phyloP scores from a whole-genome alignment of 2,329 filamentous ascomycete species.

The Aureobasidium sp. region DNA sequence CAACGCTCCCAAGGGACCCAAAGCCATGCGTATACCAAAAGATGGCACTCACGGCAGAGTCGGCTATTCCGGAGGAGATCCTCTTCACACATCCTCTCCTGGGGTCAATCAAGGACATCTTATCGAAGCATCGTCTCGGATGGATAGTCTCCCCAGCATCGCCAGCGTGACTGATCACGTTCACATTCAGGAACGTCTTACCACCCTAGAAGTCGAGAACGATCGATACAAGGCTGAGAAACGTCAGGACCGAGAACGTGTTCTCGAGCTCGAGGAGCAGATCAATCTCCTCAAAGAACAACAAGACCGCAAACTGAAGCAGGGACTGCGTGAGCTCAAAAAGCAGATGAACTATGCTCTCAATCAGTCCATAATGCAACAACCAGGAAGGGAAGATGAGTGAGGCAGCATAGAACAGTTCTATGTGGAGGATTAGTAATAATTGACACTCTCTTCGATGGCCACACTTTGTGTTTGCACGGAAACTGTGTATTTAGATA shows the following conservation, averaged over 20 bases:
- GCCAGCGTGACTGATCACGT: neutral
- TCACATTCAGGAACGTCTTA: neutral
- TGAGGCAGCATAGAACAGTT: too few relatives aligned
- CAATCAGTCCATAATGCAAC: neutral
- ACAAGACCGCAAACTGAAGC: neutral
- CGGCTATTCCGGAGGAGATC: too few relatives aligned
- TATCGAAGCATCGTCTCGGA: neutral
- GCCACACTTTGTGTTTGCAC: too few relatives aligned
- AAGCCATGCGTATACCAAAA: too few relatives aligned
- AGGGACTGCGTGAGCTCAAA: neutral
- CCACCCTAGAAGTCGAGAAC: neutral
- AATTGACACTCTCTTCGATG: too few relatives aligned
- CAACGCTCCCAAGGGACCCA: too few relatives aligned
- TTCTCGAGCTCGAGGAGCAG: neutral
- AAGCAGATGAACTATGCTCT: neutral
- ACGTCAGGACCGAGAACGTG: neutral
- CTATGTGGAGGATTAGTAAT: too few relatives aligned
- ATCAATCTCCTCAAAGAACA: neutral
- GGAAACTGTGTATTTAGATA: too few relatives aligned
- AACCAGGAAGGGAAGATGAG: neutral
- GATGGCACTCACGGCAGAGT: too few relatives aligned
- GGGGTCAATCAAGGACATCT: neutral
- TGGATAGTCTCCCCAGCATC: too few relatives aligned
- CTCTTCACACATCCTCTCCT: neutral
- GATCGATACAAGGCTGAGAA: neutral